These are phyloP conservation scores for Pestalotiopsis sp. DNA, from an alignment of 2,329 filamentous ascomycete species.

Conservation along the genomic window DNA sequence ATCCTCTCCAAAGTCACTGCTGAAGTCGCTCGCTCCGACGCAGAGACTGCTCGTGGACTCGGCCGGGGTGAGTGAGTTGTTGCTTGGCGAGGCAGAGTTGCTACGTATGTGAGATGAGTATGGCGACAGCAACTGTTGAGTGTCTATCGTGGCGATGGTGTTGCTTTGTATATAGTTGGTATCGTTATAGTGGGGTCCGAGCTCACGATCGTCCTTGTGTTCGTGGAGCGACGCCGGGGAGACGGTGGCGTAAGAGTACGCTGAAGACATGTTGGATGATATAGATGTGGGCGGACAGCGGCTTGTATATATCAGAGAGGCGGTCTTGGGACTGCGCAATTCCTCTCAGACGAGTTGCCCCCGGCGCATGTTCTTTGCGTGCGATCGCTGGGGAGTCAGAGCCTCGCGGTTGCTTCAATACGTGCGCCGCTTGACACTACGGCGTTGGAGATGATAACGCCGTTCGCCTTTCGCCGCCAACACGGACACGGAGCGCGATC, in stretches of 20 bases:
- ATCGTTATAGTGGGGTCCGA: slow-evolving; percentile 35
- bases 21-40: slow-evolving; percentile 52
- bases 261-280: slow-evolving; percentile 44
- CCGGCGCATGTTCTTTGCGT: not conserved
- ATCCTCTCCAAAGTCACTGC: slow-evolving; percentile 34
- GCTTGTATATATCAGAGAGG: slow-evolving; percentile 38
- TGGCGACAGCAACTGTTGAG: slow-evolving; percentile 44
- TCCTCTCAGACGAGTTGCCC: slow-evolving; percentile 18
- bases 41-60: slow-evolving; percentile 51
- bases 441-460: not conserved
- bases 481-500: not conserved
- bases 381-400: not conserved
- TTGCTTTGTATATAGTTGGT: slow-evolving; percentile 25
- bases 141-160: slow-evolving; percentile 35
- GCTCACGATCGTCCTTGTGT: slow-evolving; percentile 30
- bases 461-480: not conserved
- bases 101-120: slow-evolving; percentile 44
- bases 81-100: slow-evolving; percentile 41
- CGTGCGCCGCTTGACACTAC: slow-evolving; percentile 6
- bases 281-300: slow-evolving; percentile 25
- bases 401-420: slow-evolving; percentile 3
- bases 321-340: slow-evolving; percentile 22
- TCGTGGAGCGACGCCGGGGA: slow-evolving; percentile 43
- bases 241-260: slow-evolving; percentile 42
- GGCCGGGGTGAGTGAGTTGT: slow-evolving; percentile 48